Conservation (phyloP, 176 grass and related monocot species). For the Avena eriantha region DNA sequence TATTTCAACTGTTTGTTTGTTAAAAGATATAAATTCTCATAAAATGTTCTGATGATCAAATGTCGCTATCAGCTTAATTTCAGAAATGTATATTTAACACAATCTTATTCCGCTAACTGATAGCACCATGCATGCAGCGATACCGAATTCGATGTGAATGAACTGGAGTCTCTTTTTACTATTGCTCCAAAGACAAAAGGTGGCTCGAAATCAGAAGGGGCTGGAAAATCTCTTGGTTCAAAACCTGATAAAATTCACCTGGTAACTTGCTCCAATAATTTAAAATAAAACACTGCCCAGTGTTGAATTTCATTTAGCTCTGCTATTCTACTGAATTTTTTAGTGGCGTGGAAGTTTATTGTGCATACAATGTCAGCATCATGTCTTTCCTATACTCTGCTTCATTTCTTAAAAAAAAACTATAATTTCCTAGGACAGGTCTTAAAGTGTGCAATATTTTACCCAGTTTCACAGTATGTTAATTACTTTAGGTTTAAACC, state of each 20-base stretch:
- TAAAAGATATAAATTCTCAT: constrained; percentile 29
- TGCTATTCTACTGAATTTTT: not conserved
- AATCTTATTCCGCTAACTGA: constrained; percentile 39
- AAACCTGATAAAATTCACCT: constrained; percentile 92
- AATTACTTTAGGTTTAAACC: constrained; percentile 31
- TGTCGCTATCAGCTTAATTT: constrained; percentile 6
- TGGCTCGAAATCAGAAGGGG: constrained; percentile 59
- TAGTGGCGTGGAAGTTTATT: constrained; percentile 21
- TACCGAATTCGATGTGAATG: constrained; percentile 83
- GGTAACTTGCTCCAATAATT: constrained; percentile 60
- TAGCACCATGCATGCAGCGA: constrained; percentile 58
- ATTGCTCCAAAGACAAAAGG: constrained; percentile 75
- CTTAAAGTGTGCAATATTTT: not conserved
- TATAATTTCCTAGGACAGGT: not conserved
- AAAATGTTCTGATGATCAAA: constrained; percentile 20
- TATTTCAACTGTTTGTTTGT: constrained; percentile 32
- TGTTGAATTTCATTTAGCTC: constrained; percentile 29
- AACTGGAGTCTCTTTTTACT: constrained; percentile 83
- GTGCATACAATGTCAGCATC: not conserved
- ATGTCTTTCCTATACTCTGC: not conserved
- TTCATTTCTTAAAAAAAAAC: not conserved
- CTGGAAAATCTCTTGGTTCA: constrained; percentile 71
- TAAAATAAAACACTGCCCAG: not conserved
- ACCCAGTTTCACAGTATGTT: not conserved
- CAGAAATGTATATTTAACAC: constrained; percentile 15